Evolutionary conservation across 495 filamentous ascomycete species (phyloP), one percentile per base, ranked within the genome.

Genomic region (Astrocystis sublimbata): DNA sequence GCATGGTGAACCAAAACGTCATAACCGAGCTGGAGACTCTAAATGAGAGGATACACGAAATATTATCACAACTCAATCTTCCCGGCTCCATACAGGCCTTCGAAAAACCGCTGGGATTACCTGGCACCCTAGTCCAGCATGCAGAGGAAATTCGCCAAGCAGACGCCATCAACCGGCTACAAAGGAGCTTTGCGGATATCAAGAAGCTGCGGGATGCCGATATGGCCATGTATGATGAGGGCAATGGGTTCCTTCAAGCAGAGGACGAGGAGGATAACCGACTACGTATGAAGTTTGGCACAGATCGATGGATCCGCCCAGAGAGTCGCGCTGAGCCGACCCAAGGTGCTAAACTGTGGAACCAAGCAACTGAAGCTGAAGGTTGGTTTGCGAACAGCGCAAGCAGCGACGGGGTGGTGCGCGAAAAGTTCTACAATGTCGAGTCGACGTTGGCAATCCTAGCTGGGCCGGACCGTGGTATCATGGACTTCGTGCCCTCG

Each of bases 131-230:
- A 3, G 83, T 90, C 8, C 88, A 92, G 10, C 94, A 97, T 68
- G 94, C 94, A 8, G 96, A 98, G 66, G 94, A 98, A 68, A 88
- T 98, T 52, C 84, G 91, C n/a, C 93, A 98, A 70, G 90, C 92
- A 65, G 91, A 96, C 69, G 93, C 93, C 0, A 73, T 93, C 19
- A 83, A 88, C 62, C 81, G 87, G 17, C 73, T 98, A 3, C 83
- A 88, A 47, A 83, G 85, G 26, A 89, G 90, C 15, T 89, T 97
- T 42, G 86, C 88, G 6, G 93, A 98, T 67, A 96, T 91, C 6
- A 86, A 89, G 38, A 96, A 91, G 71, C 80, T 98, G 36, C 94
- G 93, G 70, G 74, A 81, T 1, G 90, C 87, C 62, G 90, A 96
- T 68, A 72, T 81, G 54, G 81, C 84, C 0, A 82, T 91, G 3